Evolutionary conservation across 2,329 filamentous ascomycete species (phyloP).

Genomic region (Aspergillus sp.): DNA sequence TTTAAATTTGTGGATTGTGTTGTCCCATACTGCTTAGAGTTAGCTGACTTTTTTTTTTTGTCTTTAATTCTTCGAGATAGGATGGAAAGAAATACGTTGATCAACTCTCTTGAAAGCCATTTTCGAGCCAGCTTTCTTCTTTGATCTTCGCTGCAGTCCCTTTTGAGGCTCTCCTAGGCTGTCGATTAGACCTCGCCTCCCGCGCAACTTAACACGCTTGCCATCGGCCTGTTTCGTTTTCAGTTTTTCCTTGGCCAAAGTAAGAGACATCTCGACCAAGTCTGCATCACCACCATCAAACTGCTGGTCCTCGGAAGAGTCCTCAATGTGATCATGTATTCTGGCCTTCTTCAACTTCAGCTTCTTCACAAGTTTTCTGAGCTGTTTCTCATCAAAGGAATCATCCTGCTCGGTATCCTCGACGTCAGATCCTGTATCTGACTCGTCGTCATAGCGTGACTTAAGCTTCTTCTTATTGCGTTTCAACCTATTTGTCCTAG

Average conservation of each 20-base stretch:
- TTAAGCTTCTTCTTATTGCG: constrained; percentile 40
- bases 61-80: too few species aligned
- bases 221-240: constrained; percentile 20
- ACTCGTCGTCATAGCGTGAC: constrained; percentile 24
- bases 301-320: constrained; percentile 32
- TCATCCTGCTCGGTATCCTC: constrained; percentile 28
- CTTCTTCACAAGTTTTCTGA: constrained; percentile 30
- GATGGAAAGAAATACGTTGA: constrained; percentile 44
- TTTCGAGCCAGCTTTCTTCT: constrained; percentile 51
- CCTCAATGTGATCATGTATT: constrained; percentile 25
- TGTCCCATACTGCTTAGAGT: constrained; percentile 47
- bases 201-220: constrained; percentile 16
- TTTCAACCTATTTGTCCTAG: constrained; percentile 31
- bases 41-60: too few species aligned
- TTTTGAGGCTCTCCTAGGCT: constrained; percentile 15
- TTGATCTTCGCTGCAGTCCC: constrained; percentile 14
- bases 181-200: constrained; percentile 15
- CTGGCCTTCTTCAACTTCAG: constrained; percentile 39
- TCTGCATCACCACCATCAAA: constrained; percentile 33
- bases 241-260: constrained; percentile 24
- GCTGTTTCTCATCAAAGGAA: constrained; percentile 31
- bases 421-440: constrained; percentile 28
- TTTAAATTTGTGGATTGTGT: constrained; percentile 63
- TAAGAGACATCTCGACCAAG: constrained; percentile 23
- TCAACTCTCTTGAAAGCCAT: constrained; percentile 70